Conservation (phyloP, 805 yeast genomes). For the Ogataea methylovora region DNA sequence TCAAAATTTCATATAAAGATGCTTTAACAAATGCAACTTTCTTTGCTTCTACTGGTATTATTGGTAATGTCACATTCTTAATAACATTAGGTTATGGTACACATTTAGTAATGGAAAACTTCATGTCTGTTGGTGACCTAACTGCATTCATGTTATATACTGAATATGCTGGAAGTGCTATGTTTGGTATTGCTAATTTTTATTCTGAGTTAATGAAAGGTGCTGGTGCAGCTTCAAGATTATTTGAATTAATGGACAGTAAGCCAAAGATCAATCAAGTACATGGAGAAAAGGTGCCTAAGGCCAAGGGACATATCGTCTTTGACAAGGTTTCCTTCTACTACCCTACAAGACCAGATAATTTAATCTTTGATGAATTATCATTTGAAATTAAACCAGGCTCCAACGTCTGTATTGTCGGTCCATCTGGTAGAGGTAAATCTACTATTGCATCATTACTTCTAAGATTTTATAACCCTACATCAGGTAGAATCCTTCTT, state of each 20-base stretch:
- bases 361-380: slow-evolving; percentile 55
- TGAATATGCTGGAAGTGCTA: slow-evolving; percentile 86
- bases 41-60: slow-evolving; percentile 72
- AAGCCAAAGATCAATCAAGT: slow-evolving; percentile 67
- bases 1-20: slow-evolving; percentile 69
- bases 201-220: slow-evolving; percentile 96
- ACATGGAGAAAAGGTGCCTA: slow-evolving; percentile 42
- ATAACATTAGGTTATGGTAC: slow-evolving; percentile 78
- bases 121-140: slow-evolving; percentile 78
- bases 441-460: slow-evolving; percentile 80
- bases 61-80: slow-evolving; percentile 75
- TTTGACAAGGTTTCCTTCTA: slow-evolving; percentile 63
- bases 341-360: slow-evolving; percentile 82
- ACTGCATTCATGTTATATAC: slow-evolving; percentile 95
- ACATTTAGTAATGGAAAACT: slow-evolving; percentile 63
- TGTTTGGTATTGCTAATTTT: slow-evolving; percentile 85
- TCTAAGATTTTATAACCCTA: slow-evolving; percentile 78
- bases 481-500: slow-evolving; percentile 54
- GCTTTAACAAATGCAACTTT: slow-evolving; percentile 75
- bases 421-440: slow-evolving; percentile 94
- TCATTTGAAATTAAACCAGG: slow-evolving; percentile 67
- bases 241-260: slow-evolving; percentile 81
- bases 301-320: slow-evolving; percentile 46
- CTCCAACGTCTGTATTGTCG: slow-evolving; percentile 87
- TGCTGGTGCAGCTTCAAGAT: slow-evolving; percentile 89